Base-by-base conservation (phyloP, 768 basidiomycete genomes). In the Trametes elegans region DNA sequence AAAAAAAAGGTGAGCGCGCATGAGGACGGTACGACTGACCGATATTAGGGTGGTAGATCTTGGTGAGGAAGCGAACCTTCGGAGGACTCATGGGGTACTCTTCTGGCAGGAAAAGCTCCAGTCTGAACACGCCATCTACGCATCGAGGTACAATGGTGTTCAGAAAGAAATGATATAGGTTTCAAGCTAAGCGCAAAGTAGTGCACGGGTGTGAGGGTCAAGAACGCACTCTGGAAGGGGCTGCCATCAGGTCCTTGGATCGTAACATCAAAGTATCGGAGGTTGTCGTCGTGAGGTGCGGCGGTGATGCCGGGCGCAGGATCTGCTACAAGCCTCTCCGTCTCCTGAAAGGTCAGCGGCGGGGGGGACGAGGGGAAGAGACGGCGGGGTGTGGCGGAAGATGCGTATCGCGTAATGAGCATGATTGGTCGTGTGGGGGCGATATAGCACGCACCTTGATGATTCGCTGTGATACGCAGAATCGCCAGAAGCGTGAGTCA, bases 71-170 rank as follows among this genome's bases (percentile, higher is more conserved):
- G 62, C 96, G 81, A 54, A 99, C 97, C 74, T 99, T 99, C 21
- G 97, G 97, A 0, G 97, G 96, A 45, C 89, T 90, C 97, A 99
- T 99, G 1, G 97, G 97, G 74, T 99, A 99, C 71, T 98, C 97
- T 72, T 98, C 97, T 4, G 97, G 97, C 24, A 99, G 78, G 76
- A 98, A 99, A 39, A 99, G 78, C 72, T 99, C 97, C n/a, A 98
- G 80, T 64, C 87, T 89, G 76, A 98, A 98, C 18, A 90, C 77
- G 19, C 96, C 97, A 64, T 87, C 95, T 97, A 55, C 3, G 34
- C 3, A 8, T 11, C 10, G 3, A 21, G 10, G 54, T 32, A 45
- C 7, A 26, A 49, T 47, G 31, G 14, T 3, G 23, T 42, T 14
- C 3, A 10, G 11, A 32, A 36, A 10, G 21, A 1, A 31, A 31